Evolutionary conservation across 164 flowering plant genomes (phyloP).

Genomic region (Pachysandra terminalis): DNA sequence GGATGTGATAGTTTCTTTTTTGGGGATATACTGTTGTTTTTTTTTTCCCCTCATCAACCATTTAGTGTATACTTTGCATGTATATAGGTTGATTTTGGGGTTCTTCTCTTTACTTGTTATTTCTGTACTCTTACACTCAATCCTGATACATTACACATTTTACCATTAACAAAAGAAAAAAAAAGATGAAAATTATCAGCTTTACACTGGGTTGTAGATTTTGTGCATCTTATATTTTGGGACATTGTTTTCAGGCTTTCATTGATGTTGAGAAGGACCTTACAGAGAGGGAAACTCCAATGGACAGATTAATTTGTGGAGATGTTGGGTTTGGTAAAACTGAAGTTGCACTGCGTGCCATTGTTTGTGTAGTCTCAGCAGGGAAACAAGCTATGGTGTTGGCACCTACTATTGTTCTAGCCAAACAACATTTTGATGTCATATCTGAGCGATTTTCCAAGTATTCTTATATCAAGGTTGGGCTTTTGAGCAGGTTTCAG

Average conservation of each 20-base stretch:
- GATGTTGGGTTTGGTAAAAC: conserved; percentile 99
- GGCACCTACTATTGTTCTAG: conserved; percentile 96
- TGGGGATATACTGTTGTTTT: too few species aligned
- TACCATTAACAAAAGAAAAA: too few species aligned
- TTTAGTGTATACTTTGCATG: too few species aligned
- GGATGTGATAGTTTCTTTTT: too few species aligned
- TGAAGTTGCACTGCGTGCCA: conserved; percentile 96
- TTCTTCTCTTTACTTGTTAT: too few species aligned
- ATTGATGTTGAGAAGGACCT: conserved; percentile 87
- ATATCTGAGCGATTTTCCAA: conserved; percentile 73
- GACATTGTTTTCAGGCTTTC: conserved; percentile 62
- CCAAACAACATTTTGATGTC: conserved; percentile 92
- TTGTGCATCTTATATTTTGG: conserved; percentile 12
- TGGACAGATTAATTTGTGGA: conserved; percentile 97
- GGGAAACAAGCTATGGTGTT: conserved; percentile 97
- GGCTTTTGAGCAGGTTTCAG: conserved; percentile 97
- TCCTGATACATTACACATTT: too few species aligned
- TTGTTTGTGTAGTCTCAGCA: conserved; percentile 80
- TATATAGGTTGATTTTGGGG: too few species aligned
- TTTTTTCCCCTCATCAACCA: too few species aligned
- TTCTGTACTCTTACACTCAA: too few species aligned
- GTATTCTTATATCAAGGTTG: conserved; percentile 65
- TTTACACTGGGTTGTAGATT: background rate
- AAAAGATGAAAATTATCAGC: background rate
- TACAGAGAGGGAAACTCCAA: conserved; percentile 93